These are phyloP conservation scores for Eucalyptus victrix DNA, from an alignment of 345 rosid species.

Conservation along the genomic window DNA sequence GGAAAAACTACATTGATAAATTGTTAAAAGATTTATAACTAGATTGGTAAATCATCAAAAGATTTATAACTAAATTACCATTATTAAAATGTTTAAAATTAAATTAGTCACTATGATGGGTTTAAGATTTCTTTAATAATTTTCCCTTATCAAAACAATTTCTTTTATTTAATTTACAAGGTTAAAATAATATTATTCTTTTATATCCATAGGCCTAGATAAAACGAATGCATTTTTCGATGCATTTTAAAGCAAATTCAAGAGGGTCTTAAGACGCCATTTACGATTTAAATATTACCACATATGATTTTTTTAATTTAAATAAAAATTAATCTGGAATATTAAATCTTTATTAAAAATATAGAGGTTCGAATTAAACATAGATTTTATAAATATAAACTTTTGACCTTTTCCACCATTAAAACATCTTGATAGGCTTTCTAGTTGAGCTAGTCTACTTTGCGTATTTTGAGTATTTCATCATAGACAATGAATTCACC, in stretches of 20 bases:
- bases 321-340: not conserved
- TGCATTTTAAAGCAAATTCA: not conserved
- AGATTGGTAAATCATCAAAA: not conserved
- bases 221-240: not conserved
- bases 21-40: no score
- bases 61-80: no score
- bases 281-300: not conserved
- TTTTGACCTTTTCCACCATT: not conserved
- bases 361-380: not conserved
- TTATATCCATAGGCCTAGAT: not conserved
- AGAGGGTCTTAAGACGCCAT: not conserved
- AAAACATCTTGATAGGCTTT: not conserved
- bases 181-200: not conserved
- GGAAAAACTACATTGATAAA: no score
- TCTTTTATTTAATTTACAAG: not conserved
- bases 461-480: not conserved
- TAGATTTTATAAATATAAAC: not conserved
- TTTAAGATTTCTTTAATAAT: no score
- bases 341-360: no score
- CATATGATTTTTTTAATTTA: not conserved
- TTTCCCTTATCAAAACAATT: not conserved
- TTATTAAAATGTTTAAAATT: not conserved
- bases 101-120: accelerated
- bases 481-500: not conserved
- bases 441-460: not conserved